Base-by-base conservation (phyloP, 805 yeast species). In the Saccharomycopsis schoenii region DNA sequence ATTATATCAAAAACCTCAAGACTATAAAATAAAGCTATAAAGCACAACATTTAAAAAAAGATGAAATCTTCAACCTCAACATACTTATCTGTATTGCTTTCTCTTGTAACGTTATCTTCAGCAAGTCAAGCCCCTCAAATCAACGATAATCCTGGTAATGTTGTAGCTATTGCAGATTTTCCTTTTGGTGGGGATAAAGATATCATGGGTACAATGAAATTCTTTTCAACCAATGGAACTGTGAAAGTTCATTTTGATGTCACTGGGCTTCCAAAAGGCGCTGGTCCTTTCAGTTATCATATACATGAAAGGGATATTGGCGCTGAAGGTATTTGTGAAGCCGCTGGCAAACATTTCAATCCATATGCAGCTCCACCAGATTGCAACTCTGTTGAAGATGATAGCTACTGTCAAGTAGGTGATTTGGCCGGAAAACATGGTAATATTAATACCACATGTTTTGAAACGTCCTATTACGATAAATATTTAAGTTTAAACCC, bases 381-480 rank as follows among this genome's bases (percentile, higher is more conserved):
- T 56, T 85, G 89, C 70, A 84, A 79, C 58, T 66, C 71, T 37
- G 74, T 76, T 60, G 74, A 74, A n/a, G 76, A 78, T 65, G 86
- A 85, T 71, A 70, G 83, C 6, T 73, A 70, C 39, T 86, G 89
- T 70, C 83, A 84, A 71, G 81, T 86, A 50, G 93, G 93, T 61
- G 92, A 86, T 68, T 80, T 86, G 66, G 81, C 88, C 40, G 93
- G 93, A 51, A 86, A 86, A 70, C 91, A 86, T 71, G 93, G 93
- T 12, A 79, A 74, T 73, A 83, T 87, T 68, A 79, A 85, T 68
- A 78, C 88, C 17, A 85, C 89, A 10, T 85, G 89, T 68, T 84
- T 81, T 70, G 86, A 84, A 71, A 75, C 82, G 37, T 76, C 77
- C 61, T 86, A 83, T 70, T 73, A 76, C 61, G 92, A 87, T 68